phyloP scores from a whole-genome alignment of 768 basidiomycete species.

The Lactarius sanguifluus region DNA sequence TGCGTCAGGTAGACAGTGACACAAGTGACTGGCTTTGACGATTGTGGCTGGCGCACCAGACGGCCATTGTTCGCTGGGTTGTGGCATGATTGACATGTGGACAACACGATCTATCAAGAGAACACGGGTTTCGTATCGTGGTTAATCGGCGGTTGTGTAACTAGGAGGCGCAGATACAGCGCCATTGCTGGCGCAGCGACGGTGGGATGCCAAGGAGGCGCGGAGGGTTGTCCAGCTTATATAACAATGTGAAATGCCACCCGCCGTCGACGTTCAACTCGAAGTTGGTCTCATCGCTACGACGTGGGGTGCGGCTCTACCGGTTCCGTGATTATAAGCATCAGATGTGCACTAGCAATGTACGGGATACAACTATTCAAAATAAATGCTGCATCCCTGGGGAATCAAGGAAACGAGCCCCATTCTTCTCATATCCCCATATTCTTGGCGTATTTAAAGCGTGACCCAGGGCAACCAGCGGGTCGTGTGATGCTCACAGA shows the following conservation, averaged over 20 bases:
- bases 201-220: no score
- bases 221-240: background rate
- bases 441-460: background rate
- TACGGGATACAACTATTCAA: no score
- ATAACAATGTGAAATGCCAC: conserved; percentile 37
- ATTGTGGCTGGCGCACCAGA: background rate
- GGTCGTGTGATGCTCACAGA: background rate
- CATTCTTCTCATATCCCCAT: background rate
- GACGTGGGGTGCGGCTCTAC: no score
- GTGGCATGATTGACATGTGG: background rate
- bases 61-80: background rate
- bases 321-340: no score
- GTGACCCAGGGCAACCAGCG: background rate
- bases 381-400: no score
- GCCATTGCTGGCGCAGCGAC: background rate
- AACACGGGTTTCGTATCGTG: background rate
- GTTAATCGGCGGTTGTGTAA: no score
- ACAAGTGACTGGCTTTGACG: background rate
- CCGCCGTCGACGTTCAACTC: no score
- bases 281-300: conserved; percentile 13
- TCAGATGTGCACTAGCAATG: no score
- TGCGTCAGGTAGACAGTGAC: conserved; percentile 1
- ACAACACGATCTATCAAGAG: background rate
- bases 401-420: background rate
- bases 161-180: background rate